Base-by-base conservation (phyloP, 495 filamentous ascomycete species). In the Acidomyces sp. region DNA sequence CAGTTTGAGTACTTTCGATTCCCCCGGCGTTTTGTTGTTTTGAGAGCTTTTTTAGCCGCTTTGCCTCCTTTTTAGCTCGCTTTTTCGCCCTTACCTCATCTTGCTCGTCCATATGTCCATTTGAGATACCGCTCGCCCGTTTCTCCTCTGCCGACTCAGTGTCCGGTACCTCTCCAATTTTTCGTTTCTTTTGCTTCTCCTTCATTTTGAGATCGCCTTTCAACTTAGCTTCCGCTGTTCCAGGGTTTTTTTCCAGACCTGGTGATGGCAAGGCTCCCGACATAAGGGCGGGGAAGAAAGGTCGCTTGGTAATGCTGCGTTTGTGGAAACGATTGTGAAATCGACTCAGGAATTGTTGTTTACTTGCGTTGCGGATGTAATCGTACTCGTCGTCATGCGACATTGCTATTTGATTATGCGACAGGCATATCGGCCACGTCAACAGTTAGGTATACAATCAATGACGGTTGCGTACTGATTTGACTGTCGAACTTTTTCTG, bases 61-160 rank as follows among this genome's bases (percentile, higher is more conserved):
- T 88, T 54, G 93, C 93, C 57, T 95, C 90, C 60, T 90, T 82
- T 33, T 33, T 35, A 6, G 41, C 34, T 42, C 50, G 48, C 34
- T 55, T 44, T 29, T 22, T 9, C 24, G 30, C 41, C 22, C 41
- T 12, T 37, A 34, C 25, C 24, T 41, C 44, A 6, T 37, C 30
- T 15, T 46, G 15, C 7, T 13, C 29, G 28, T 16, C 17, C 16
- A 31, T 10, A n/a, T 12, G 36, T 15, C 25, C 19, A 29, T 34
- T 40, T 27, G 10, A 26, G 20, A 27, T 21, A 13, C 48, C 48
- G 27, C 59, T 41, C 34, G 38, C 43, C 11, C 52, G 39, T 22
- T 55, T 31, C 22, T 35, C 37, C 29, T 56, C 58, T 21, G 52
- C 37, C 2, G 37, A 39, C 13, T 40, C 43, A 32, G 52, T 50